Conservation (phyloP, 2,329 filamentous ascomycete species). For the Phoma sp. region DNA sequence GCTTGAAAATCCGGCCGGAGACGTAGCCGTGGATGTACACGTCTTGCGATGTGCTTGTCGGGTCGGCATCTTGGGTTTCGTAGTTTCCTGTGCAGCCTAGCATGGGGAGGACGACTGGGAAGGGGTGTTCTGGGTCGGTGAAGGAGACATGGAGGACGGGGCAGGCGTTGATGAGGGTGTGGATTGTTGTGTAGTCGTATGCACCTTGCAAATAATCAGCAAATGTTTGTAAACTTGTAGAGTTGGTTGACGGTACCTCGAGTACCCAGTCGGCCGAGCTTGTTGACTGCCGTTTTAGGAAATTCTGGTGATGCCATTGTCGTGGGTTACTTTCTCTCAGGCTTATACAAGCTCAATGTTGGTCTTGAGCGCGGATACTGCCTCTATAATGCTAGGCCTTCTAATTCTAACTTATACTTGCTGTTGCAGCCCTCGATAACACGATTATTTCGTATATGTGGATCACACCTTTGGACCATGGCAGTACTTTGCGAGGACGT, state of each 20-base stretch:
- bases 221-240: neutral
- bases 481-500: slow-evolving; percentile 13
- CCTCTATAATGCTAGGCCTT: no score
- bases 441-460: neutral
- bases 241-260: slow-evolving; percentile 25
- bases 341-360: neutral
- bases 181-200: slow-evolving; percentile 48
- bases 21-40: slow-evolving; percentile 48
- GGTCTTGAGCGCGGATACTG: no score
- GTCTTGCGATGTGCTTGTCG: slow-evolving; percentile 54
- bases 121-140: slow-evolving; percentile 58
- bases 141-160: slow-evolving; percentile 49
- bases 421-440: neutral
- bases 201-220: slow-evolving; percentile 21
- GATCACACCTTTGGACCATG: neutral
- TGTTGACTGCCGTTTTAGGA: slow-evolving; percentile 37
- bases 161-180: slow-evolving; percentile 39
- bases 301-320: slow-evolving; percentile 30
- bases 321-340: neutral
- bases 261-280: slow-evolving; percentile 38
- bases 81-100: slow-evolving; percentile 48
- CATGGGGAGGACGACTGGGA: slow-evolving; percentile 56
- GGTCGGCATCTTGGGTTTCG: slow-evolving; percentile 63
- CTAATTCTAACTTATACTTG: neutral
- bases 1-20: slow-evolving; percentile 67